Evolutionary conservation across 2,329 filamentous ascomycete genomes (phyloP).

Genomic region (Pseudocercospora fijiensis): DNA sequence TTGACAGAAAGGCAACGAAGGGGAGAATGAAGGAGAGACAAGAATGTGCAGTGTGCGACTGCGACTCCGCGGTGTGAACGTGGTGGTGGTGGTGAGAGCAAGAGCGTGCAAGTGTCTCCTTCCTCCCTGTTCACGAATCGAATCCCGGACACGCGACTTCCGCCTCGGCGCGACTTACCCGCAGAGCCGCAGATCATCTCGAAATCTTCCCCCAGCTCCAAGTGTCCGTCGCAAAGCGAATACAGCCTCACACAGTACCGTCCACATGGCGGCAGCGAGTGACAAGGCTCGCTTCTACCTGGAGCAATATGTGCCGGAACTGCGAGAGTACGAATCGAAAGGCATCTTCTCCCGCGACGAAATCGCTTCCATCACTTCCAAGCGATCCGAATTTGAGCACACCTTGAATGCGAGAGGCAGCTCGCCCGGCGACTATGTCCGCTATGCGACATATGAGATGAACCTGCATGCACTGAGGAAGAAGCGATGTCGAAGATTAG

Average conservation of each 20-base stretch:
- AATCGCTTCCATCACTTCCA: conserved; percentile 82
- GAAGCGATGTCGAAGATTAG: conserved; percentile 79
- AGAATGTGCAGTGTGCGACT: conserved; percentile 7
- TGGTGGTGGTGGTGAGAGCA: background rate
- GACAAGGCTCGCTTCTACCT: conserved; percentile 96
- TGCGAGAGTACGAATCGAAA: conserved; percentile 89
- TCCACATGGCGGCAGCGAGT: conserved; percentile 72
- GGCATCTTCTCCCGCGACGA: conserved; percentile 89
- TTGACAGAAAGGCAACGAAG: conserved; percentile 5
- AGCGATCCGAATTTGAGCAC: conserved; percentile 91
- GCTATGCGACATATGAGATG: conserved; percentile 74
- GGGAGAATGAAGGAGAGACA: conserved; percentile 11
- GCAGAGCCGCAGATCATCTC: background rate
- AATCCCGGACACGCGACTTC: conserved; percentile 10
- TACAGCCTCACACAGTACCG: background rate
- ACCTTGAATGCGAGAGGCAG: conserved; percentile 79
- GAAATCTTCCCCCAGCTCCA: background rate
- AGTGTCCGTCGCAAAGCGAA: background rate
- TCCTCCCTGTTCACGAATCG: conserved; percentile 6
- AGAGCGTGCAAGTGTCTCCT: conserved; percentile 6
- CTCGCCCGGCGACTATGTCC: conserved; percentile 73
- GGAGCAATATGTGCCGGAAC: conserved; percentile 86
- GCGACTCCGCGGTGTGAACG: no score
- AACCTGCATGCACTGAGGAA: conserved; percentile 70
- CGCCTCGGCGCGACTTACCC: conserved; percentile 4